Evolutionary conservation across 1,139 yeast genomes (phyloP).

Genomic region (Saccharomyces uvarum): DNA sequence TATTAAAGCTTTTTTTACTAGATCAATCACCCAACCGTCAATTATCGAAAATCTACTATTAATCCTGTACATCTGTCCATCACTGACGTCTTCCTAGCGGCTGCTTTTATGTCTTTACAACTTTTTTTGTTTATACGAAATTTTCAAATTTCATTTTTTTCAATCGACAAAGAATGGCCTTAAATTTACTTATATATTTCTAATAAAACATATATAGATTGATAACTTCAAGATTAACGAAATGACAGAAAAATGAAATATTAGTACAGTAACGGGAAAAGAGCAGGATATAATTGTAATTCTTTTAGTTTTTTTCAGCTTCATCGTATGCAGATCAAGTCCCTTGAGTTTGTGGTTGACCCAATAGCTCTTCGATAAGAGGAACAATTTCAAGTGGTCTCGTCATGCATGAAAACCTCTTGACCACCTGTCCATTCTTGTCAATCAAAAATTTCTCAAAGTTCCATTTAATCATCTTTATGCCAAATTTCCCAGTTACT

Average conservation of each 20-base stretch:
- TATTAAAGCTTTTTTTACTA: not conserved
- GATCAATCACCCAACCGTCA: not conserved
- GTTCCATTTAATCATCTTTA: slow-evolving; percentile 69
- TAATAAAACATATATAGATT: not conserved
- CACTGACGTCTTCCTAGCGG: not conserved
- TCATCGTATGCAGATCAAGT: not conserved
- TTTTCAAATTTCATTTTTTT: not conserved
- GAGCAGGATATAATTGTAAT: not conserved
- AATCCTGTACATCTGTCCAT: not conserved
- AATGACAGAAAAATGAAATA: not conserved
- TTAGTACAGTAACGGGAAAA: not conserved
- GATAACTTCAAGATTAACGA: not conserved
- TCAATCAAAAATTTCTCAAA: slow-evolving; percentile 75
- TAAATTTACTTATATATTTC: not conserved
- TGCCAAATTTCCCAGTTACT: slow-evolving; percentile 51
- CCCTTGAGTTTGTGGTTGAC: not conserved
- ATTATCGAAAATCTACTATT: not conserved
- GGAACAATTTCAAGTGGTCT: slow-evolving; percentile 39
- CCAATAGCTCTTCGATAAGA: not conserved
- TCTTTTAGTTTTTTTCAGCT: not conserved
- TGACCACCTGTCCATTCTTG: slow-evolving; percentile 53
- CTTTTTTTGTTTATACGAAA: not conserved
- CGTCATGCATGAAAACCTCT: slow-evolving; percentile 55
- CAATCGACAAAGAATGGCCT: not conserved
- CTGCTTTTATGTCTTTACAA: not conserved